Evolutionary conservation across 352 stramenopile genomes (phyloP).

Genomic region (Phytopythium delawarense): DNA sequence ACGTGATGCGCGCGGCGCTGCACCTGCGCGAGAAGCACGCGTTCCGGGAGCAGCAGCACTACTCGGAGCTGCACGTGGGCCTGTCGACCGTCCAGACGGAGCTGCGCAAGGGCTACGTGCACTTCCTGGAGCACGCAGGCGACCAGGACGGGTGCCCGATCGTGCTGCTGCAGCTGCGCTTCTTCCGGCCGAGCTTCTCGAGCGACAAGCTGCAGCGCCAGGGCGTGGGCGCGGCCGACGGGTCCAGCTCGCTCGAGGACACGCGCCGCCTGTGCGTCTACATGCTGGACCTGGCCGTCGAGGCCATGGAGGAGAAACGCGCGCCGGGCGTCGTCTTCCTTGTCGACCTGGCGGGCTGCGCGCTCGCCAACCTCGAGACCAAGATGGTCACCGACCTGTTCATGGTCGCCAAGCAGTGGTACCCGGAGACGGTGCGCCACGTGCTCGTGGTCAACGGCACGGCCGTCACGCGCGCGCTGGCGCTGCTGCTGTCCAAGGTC

Average conservation of each 20-base stretch:
- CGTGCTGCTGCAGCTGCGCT: conserved; percentile 52
- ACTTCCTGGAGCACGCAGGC: conserved; percentile 53
- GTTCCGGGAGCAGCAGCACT: conserved; percentile 38
- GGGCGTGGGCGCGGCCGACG: conserved; percentile 43
- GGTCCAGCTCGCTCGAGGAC: conserved; percentile 63
- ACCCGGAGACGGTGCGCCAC: conserved; percentile 54
- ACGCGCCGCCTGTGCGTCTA: conserved; percentile 66
- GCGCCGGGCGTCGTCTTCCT: conserved; percentile 66
- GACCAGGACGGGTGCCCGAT: conserved; percentile 49
- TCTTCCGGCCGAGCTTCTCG: conserved; percentile 62
- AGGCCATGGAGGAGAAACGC: conserved; percentile 64
- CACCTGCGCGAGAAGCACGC: conserved; percentile 68
- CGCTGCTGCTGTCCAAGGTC: conserved; percentile 46
- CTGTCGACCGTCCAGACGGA: conserved; percentile 55
- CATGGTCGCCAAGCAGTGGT: conserved; percentile 54
- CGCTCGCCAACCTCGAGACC: conserved; percentile 45
- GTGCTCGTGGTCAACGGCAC: conserved; percentile 66
- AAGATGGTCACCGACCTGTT: conserved; percentile 66
- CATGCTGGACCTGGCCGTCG: conserved; percentile 68
- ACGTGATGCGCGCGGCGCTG: conserved; percentile 67
- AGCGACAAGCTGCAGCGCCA: conserved; percentile 58
- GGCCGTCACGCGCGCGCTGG: conserved; percentile 45
- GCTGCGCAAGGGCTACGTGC: conserved; percentile 71
- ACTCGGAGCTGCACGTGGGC: conserved; percentile 60
- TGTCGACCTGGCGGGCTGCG: conserved; percentile 52